Evolutionary conservation across 495 filamentous ascomycete species (phyloP).

Genomic region (Penicillium daleae): DNA sequence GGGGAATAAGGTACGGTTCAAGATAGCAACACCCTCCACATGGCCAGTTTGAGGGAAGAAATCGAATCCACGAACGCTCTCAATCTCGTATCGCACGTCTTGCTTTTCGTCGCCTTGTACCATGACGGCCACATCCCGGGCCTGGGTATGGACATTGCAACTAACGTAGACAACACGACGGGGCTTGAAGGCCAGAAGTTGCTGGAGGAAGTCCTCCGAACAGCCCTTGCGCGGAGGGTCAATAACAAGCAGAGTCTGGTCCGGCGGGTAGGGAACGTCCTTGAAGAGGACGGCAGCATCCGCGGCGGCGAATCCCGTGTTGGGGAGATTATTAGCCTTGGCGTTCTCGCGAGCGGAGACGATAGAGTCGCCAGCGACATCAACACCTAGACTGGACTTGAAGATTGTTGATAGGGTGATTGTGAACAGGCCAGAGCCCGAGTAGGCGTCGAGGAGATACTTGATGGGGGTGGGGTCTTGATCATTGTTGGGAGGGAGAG

Average conservation of each 20-base stretch:
- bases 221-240: slow-evolving; percentile 96
- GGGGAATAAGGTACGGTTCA: slow-evolving; percentile 49
- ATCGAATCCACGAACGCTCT: slow-evolving; percentile 91
- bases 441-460: slow-evolving; percentile 96
- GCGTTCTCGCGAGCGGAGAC: slow-evolving; percentile 76
- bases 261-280: slow-evolving; percentile 65
- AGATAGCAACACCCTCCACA: slow-evolving; percentile 90
- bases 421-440: slow-evolving; percentile 94
- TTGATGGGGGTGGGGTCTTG: slow-evolving; percentile 57
- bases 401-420: slow-evolving; percentile 88
- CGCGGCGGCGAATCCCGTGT: slow-evolving; percentile 79
- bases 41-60: slow-evolving; percentile 98
- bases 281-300: slow-evolving; percentile 84
- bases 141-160: slow-evolving; percentile 98
- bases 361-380: slow-evolving; percentile 74
- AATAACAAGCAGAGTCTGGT: slow-evolving; percentile 86
- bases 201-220: slow-evolving; percentile 78
- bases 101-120: slow-evolving; percentile 64
- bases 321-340: slow-evolving; percentile 69
- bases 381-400: slow-evolving; percentile 67
- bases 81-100: slow-evolving; percentile 75
- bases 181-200: slow-evolving; percentile 77
- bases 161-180: slow-evolving; percentile 87
- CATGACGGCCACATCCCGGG: slow-evolving; percentile 83
- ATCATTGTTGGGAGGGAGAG: slow-evolving; percentile 53